Evolutionary conservation across 192 early-diverging fungal genomes (phyloP).

Genomic region (Backusella circina): DNA sequence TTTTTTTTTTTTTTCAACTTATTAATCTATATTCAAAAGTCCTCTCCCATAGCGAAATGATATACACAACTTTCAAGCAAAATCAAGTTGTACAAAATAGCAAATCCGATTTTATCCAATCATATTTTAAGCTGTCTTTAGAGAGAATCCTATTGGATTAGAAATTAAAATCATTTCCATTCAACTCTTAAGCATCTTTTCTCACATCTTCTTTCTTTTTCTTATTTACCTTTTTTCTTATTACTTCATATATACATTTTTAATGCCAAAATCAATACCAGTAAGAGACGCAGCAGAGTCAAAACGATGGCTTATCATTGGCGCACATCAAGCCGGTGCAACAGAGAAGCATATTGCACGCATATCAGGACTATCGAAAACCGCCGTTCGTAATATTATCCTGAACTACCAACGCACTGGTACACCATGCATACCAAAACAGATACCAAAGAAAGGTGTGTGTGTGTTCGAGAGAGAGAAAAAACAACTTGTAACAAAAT

Average conservation of each 20-base stretch:
- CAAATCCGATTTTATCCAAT: no score
- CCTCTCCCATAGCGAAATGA: no score
- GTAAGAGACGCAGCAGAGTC: conserved; percentile 12
- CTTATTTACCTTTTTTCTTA: neutral
- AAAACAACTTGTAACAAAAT: neutral
- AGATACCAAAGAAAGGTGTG: conserved; percentile 17
- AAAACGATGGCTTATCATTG: conserved; percentile 32
- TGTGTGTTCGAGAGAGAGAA: no score
- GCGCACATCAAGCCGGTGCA: conserved; percentile 34
- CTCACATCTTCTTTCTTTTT: no score
- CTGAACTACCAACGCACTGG: conserved; percentile 32
- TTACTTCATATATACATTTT: neutral
- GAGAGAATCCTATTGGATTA: no score
- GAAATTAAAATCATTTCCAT: no score
- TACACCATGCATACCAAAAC: conserved; percentile 21
- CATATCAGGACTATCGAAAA: conserved; percentile 24
- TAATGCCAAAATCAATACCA: neutral
- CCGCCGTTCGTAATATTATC: conserved; percentile 31
- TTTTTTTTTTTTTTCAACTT: no score
- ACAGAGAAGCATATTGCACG: conserved; percentile 25
- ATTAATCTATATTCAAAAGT: no score
- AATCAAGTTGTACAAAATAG: no score
- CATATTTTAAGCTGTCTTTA: no score
- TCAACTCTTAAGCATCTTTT: no score
- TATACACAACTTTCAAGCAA: no score